Conservation (phyloP, 306 rosid genomes). For the Trifolium repens region DNA sequence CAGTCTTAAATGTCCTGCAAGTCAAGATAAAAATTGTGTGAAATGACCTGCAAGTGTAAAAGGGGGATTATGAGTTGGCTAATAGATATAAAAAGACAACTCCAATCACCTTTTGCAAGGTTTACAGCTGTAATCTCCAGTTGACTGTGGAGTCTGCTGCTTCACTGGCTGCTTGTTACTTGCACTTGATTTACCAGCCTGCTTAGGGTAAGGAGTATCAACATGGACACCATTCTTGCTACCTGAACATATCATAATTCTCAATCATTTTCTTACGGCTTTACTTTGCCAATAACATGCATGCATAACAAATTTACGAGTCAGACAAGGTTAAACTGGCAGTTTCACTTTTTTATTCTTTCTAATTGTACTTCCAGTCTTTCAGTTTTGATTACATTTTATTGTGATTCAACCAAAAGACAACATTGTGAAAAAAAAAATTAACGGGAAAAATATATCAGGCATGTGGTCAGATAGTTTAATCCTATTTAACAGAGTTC, state of each 20-base stretch:
- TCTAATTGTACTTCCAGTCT: neutral
- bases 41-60: neutral
- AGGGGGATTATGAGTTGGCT: neutral
- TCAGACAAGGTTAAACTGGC: conserved; percentile 11
- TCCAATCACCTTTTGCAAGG: conserved; percentile 61
- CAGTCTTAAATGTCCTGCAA: conserved; percentile 69
- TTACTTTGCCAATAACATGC: conserved; percentile 27
- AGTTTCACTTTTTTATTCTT: neutral
- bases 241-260: conserved; percentile 42
- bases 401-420: neutral
- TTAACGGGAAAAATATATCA: neutral
- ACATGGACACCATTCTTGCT: conserved; percentile 53
- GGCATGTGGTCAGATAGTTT: neutral
- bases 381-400: neutral
- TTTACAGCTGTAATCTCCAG: conserved; percentile 54
- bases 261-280: conserved; percentile 7
- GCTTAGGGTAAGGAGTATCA: conserved; percentile 78
- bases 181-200: conserved; percentile 50
- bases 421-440: neutral
- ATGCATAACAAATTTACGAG: neutral
- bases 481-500: neutral
- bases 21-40: neutral
- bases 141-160: conserved; percentile 57
- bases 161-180: conserved; percentile 42
- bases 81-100: neutral